phyloP scores from a whole-genome alignment of 768 basidiomycete genomes.

The Lactarius hatsudake region DNA sequence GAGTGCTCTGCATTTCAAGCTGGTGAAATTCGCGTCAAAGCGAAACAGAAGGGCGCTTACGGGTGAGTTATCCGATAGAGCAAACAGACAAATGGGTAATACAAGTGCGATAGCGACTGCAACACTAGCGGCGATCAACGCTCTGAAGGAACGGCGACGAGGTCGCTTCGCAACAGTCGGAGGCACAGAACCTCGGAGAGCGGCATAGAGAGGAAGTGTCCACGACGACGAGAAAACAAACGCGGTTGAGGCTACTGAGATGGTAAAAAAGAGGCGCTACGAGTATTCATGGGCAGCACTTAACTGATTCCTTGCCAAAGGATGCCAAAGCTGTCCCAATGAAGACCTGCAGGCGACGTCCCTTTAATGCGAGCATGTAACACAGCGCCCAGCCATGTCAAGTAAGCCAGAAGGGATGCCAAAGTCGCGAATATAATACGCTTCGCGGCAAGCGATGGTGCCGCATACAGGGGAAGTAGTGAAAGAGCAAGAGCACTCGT shows the following conservation, averaged over 20 bases:
- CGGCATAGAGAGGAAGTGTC: constrained; percentile 63
- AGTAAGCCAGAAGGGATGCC: constrained; percentile 57
- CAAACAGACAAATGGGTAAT: constrained; percentile 56
- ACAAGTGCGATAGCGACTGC: constrained; percentile 48
- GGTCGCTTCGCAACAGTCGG: constrained; percentile 43
- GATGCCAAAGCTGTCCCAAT: constrained; percentile 43
- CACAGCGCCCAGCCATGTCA: constrained; percentile 57
- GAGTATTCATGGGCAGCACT: constrained; percentile 31
- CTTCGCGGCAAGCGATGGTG: constrained; percentile 53
- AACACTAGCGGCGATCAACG: constrained; percentile 52
- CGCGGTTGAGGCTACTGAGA: constrained; percentile 49
- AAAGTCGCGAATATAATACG: constrained; percentile 54
- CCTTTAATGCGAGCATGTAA: constrained; percentile 52
- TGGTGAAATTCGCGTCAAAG: constrained; percentile 19
- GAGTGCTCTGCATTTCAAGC: constrained; percentile 30
- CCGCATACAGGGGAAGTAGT: constrained; percentile 51
- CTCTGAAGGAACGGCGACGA: constrained; percentile 54
- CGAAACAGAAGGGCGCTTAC: constrained; percentile 33
- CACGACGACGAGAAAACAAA: constrained; percentile 66
- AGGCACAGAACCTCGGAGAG: constrained; percentile 47
- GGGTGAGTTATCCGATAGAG: constrained; percentile 43
- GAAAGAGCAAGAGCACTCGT: constrained; percentile 43
- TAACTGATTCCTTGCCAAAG: constrained; percentile 66
- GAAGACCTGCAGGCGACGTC: constrained; percentile 37
- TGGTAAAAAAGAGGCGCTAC: background rate